phyloP scores from a whole-genome alignment of 139 green algal species.

The Protoeuglena noctilucae region DNA sequence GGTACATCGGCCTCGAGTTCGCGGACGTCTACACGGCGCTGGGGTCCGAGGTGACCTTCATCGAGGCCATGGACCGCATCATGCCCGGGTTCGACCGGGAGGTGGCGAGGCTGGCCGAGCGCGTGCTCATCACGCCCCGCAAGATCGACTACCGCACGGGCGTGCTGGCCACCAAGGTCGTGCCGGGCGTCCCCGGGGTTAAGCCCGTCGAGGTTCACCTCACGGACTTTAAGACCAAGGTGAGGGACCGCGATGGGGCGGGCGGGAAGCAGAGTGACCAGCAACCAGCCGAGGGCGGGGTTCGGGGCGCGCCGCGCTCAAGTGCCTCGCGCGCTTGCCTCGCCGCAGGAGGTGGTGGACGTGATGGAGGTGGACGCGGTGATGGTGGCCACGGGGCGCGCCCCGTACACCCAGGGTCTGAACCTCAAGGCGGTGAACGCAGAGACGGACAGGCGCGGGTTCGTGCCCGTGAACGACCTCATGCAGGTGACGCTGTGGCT shows the following conservation, averaged over 20 bases:
- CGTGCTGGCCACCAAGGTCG: slow-evolving; percentile 85
- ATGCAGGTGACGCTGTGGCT: slow-evolving; percentile 83
- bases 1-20: slow-evolving; percentile 99
- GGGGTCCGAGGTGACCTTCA: slow-evolving; percentile 90
- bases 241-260: too few species aligned
- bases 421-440: slow-evolving; percentile 55
- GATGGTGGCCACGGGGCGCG: slow-evolving; percentile 84
- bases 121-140: slow-evolving; percentile 78
- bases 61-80: slow-evolving; percentile 90
- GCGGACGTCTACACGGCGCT: slow-evolving; percentile 95
- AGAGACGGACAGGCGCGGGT: slow-evolving; percentile 74
- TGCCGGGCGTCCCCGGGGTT: slow-evolving; percentile 47
- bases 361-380: slow-evolving; percentile 80
- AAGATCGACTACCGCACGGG: slow-evolving; percentile 86
- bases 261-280: not conserved
- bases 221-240: slow-evolving; percentile 97
- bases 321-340: too few species aligned
- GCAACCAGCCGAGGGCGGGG: too few species aligned
- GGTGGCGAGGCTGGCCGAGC: slow-evolving; percentile 81
- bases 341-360: slow-evolving; percentile 87
- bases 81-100: slow-evolving; percentile 97
- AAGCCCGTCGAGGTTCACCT: slow-evolving; percentile 95
- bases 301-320: too few species aligned
- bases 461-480: slow-evolving; percentile 84
- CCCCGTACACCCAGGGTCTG: slow-evolving; percentile 72